phyloP scores from a whole-genome alignment of 139 green algal species.

The Axilococcus clingmanii region DNA sequence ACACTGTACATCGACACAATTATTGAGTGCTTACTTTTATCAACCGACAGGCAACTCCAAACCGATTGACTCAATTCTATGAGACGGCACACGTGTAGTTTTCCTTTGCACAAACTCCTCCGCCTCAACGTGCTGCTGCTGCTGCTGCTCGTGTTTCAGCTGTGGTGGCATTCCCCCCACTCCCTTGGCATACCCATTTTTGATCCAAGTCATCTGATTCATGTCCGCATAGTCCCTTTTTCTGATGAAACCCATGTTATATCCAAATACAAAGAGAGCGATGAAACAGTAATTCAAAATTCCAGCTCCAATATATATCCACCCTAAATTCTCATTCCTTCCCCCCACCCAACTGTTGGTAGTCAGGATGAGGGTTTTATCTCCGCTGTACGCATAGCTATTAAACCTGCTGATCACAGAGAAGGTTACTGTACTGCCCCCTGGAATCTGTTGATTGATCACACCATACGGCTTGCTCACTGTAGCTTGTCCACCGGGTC shows the following conservation, averaged over 20 bases:
- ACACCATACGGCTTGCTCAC: constrained; percentile 65
- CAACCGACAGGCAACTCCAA: too few species aligned
- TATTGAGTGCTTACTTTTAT: too few species aligned
- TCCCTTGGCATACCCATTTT: too few species aligned
- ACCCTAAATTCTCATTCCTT: constrained; percentile 56
- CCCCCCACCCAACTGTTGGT: constrained; percentile 71
- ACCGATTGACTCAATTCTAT: too few species aligned
- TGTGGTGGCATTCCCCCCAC: too few species aligned
- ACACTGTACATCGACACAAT: too few species aligned
- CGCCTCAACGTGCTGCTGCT: not conserved
- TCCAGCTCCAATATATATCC: constrained; percentile 48
- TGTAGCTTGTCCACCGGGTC: constrained; percentile 46
- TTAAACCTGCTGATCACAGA: constrained; percentile 67
- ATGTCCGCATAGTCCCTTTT: constrained; percentile 14
- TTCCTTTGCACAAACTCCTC: too few species aligned
- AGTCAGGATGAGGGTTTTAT: constrained; percentile 44
- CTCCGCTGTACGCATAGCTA: constrained; percentile 52
- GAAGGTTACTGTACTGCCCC: constrained; percentile 31
- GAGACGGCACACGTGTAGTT: too few species aligned
- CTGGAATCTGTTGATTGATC: constrained; percentile 42
- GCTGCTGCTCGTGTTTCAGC: not conserved
- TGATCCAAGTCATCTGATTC: constrained; percentile 15
- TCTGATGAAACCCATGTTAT: constrained; percentile 10
- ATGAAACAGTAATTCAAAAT: constrained; percentile 19
- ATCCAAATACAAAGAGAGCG: constrained; percentile 27